phyloP scores from a whole-genome alignment of 768 basidiomycete species.

The Russula compacta region DNA sequence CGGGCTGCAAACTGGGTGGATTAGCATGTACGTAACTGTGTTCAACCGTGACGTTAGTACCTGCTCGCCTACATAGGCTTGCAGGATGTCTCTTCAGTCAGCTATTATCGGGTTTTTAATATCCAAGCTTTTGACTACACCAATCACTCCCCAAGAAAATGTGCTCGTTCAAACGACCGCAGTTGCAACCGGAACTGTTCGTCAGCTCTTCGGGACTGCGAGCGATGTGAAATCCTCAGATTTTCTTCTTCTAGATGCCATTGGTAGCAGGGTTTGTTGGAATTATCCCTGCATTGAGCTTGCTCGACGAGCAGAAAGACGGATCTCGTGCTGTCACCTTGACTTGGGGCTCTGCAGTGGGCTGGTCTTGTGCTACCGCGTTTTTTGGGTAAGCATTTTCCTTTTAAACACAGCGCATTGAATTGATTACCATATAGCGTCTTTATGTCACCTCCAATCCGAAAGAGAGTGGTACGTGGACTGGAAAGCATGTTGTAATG shows the following conservation, averaged over 20 bases:
- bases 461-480: slow-evolving; percentile 79
- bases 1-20: slow-evolving; percentile 85
- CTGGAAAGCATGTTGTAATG: neutral
- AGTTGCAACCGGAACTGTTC: slow-evolving; percentile 76
- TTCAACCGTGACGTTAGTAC: neutral
- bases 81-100: slow-evolving; percentile 92
- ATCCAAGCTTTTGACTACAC: slow-evolving; percentile 61
- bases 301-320: slow-evolving; percentile 67
- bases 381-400: slow-evolving; percentile 67
- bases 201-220: neutral
- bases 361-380: slow-evolving; percentile 86
- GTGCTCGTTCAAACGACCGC: slow-evolving; percentile 93
- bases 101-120: slow-evolving; percentile 87
- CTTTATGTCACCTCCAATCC: slow-evolving; percentile 90
- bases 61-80: neutral
- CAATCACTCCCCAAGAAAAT: slow-evolving; percentile 84
- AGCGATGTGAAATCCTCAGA: neutral
- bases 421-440: slow-evolving; percentile 41
- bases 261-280: slow-evolving; percentile 86
- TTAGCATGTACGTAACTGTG: slow-evolving; percentile 57
- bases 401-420: neutral
- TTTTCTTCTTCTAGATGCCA: slow-evolving; percentile 47
- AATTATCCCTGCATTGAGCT: slow-evolving; percentile 80
- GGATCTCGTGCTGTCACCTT: slow-evolving; percentile 68
- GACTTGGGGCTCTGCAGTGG: slow-evolving; percentile 62